Conservation (phyloP, 1,284 basidiomycete genomes). For the Moesziomyces antarcticus region DNA sequence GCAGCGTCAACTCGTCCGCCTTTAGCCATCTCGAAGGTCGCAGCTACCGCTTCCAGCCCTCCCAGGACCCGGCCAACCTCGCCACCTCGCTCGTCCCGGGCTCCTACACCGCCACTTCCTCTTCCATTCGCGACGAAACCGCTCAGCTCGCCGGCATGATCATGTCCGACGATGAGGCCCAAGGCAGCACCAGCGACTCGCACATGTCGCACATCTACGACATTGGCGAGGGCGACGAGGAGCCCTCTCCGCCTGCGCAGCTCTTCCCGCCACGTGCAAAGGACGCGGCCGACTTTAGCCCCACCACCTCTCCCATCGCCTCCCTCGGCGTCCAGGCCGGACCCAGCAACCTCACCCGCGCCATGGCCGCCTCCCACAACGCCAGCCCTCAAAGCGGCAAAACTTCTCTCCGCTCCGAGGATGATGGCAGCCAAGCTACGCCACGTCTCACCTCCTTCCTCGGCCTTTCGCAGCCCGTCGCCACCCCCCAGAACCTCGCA, state of each 20-base stretch:
- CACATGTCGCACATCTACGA: conserved; percentile 45
- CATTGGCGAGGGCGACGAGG: conserved; percentile 39
- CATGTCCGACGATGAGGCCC: conserved; percentile 53
- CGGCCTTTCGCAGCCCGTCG: conserved; percentile 26
- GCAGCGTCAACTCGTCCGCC: conserved; percentile 43
- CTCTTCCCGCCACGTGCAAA: conserved; percentile 29
- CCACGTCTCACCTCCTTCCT: conserved; percentile 33
- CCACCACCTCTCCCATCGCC: conserved; percentile 35
- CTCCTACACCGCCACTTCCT: conserved; percentile 61
- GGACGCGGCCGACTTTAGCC: conserved; percentile 15
- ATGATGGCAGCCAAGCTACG: conserved; percentile 40
- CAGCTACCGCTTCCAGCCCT: conserved; percentile 53
- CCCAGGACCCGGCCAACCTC: conserved; percentile 26
- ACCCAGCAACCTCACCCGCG: conserved; percentile 45
- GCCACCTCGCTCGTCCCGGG: conserved; percentile 36
- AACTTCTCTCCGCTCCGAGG: conserved; percentile 16
- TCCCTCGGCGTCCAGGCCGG: conserved; percentile 37
- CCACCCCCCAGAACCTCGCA: conserved; percentile 17
- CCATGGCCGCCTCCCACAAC: conserved; percentile 31
- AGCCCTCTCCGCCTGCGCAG: conserved; percentile 15
- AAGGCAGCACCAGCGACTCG: conserved; percentile 28
- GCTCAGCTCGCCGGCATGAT: conserved; percentile 64
- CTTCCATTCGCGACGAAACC: conserved; percentile 60
- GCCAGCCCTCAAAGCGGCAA: conserved; percentile 34
- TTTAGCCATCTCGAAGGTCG: conserved; percentile 63